Evolutionary conservation across 352 stramenopile genomes (phyloP).

Genomic region (Peronospora destructor): DNA sequence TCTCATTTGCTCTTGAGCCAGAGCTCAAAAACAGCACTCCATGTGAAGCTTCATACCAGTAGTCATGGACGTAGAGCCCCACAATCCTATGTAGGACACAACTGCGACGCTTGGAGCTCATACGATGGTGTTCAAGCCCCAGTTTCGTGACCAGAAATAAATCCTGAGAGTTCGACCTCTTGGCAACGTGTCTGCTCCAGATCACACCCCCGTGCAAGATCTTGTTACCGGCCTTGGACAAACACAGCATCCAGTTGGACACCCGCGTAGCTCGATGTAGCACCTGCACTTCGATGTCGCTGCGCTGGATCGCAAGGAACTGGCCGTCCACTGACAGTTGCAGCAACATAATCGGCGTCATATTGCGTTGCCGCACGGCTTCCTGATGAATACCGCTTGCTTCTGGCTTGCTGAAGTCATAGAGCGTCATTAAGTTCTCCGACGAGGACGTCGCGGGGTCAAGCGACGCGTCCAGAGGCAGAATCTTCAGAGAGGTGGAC

Average conservation of each 20-base stretch:
- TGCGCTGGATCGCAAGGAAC: constrained; percentile 72
- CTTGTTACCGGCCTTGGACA: constrained; percentile 51
- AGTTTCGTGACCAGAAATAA: constrained; percentile 69
- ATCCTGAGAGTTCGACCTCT: constrained; percentile 49
- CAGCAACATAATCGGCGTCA: constrained; percentile 30
- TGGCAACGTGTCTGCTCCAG: constrained; percentile 54
- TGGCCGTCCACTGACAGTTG: constrained; percentile 56
- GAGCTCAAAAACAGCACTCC: constrained; percentile 63
- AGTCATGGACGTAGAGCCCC: constrained; percentile 54
- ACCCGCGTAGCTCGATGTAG: constrained; percentile 36
- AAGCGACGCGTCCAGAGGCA: constrained; percentile 36
- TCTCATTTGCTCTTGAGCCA: constrained; percentile 66
- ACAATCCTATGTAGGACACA: constrained; percentile 54
- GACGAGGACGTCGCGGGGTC: constrained; percentile 8
- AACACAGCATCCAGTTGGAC: constrained; percentile 69
- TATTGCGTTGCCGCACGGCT: background rate
- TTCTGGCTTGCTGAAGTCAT: constrained; percentile 32
- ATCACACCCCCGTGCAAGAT: constrained; percentile 52
- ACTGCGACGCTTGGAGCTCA: constrained; percentile 47
- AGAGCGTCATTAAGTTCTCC: constrained; percentile 27
- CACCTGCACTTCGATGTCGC: constrained; percentile 78
- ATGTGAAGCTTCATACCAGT: constrained; percentile 63
- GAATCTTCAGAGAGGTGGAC: constrained; percentile 24
- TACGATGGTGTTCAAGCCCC: constrained; percentile 71
- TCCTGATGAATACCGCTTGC: constrained; percentile 2